A percentile compares a stretch with the other conserved stretches of the same genome.
phyloP scores from a whole-genome alignment of 805 yeast species.

The Lachancea quebecensis region DNA sequence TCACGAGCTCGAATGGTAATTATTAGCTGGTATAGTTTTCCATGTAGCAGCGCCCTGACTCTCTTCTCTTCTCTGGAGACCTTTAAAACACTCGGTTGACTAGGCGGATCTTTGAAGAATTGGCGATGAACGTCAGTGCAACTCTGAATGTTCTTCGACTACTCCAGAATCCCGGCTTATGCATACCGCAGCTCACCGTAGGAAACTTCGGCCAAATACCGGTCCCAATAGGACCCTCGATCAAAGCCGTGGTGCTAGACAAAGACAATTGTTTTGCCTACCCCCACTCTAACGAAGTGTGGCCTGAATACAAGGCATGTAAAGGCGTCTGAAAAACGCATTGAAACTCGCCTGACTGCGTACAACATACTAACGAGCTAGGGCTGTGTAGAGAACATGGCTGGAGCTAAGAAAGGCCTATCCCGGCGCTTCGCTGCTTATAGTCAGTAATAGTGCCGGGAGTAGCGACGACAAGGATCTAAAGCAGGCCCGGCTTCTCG shows the following conservation, averaged over 20 bases:
- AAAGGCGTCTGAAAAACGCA: too few relatives aligned
- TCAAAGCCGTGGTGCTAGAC: slow-evolving; percentile 78
- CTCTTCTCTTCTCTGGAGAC: too few relatives aligned
- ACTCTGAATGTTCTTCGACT: slow-evolving; percentile 61
- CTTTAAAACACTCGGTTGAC: too few relatives aligned
- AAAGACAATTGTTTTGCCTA: slow-evolving; percentile 94
- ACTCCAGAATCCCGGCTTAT: slow-evolving; percentile 54
- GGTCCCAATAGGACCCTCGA: slow-evolving; percentile 31
- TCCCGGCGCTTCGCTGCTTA: slow-evolving; percentile 57
- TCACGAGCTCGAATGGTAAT: too few relatives aligned
- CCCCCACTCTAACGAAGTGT: slow-evolving; percentile 71
- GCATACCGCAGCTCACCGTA: slow-evolving; percentile 56
- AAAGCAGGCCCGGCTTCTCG: slow-evolving; percentile 55
- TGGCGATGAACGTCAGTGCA: slow-evolving; percentile 63
- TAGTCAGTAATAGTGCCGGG: slow-evolving; percentile 93
- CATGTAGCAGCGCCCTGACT: too few relatives aligned
- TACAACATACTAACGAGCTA: too few relatives aligned
- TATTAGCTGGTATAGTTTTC: too few relatives aligned
- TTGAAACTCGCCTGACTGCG: too few relatives aligned
- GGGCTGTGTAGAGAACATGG: slow-evolving; percentile 40
- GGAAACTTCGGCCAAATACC: slow-evolving; percentile 59
- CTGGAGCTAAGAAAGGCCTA: slow-evolving; percentile 43
- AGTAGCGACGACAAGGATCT: slow-evolving; percentile 63
- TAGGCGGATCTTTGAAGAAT: background rate
- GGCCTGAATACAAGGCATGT: slow-evolving; percentile 56